Evolutionary conservation across 495 filamentous ascomycete species (phyloP).

Genomic region (Massariosphaeria phaeospora): DNA sequence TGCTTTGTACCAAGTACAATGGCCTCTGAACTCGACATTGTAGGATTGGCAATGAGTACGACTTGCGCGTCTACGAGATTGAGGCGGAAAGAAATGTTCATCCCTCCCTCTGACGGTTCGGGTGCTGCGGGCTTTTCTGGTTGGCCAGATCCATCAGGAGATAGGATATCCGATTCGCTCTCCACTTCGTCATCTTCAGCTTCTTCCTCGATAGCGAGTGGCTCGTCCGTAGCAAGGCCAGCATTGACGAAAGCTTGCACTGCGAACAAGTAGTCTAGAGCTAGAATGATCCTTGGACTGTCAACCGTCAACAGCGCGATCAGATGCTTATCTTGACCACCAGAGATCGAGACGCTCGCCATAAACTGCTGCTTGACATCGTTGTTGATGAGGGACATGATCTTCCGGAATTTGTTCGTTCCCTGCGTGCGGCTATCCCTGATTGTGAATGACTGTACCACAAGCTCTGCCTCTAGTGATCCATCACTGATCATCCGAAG

Average conservation of each 20-base stretch:
- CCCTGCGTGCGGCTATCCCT: conserved; percentile 79
- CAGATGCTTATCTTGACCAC: conserved; percentile 73
- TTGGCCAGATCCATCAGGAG: conserved; percentile 32
- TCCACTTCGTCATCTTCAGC: conserved; percentile 59
- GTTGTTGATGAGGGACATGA: conserved; percentile 94
- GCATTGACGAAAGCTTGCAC: conserved; percentile 72
- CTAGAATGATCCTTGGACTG: conserved; percentile 90
- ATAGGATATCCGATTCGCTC: conserved; percentile 32
- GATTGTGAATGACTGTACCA: conserved; percentile 93
- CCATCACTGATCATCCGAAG: conserved; percentile 91
- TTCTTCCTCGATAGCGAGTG: conserved; percentile 52
- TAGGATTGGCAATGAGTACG: conserved; percentile 90
- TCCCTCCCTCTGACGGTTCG: conserved; percentile 41
- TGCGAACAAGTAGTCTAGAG: conserved; percentile 89
- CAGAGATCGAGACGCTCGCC: conserved; percentile 91
- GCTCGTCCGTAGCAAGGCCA: conserved; percentile 59
- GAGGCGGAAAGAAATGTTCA: conserved; percentile 81
- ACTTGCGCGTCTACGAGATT: conserved; percentile 94
- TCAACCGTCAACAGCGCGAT: conserved; percentile 94
- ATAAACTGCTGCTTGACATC: conserved; percentile 93
- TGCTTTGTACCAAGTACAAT: conserved; percentile 95
- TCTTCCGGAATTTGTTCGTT: conserved; percentile 92
- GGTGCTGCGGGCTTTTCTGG: conserved; percentile 36
- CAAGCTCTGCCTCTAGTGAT: conserved; percentile 84
- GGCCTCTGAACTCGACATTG: conserved; percentile 83